Evolutionary conservation across 2,329 filamentous ascomycete genomes (phyloP).

Genomic region (Fusarium sacchari): DNA sequence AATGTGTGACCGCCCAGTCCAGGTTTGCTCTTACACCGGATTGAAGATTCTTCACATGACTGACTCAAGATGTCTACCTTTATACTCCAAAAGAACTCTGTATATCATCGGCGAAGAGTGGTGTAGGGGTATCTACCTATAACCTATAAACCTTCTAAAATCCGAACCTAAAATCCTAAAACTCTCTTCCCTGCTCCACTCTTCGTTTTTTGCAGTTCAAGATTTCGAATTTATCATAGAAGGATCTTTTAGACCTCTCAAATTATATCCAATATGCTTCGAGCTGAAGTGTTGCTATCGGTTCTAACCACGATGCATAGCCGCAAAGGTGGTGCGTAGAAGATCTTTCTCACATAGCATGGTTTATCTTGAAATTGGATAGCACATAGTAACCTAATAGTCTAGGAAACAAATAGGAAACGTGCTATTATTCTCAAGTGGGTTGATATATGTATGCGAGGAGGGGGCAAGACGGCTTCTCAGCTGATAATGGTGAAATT

Average conservation of each 20-base stretch:
- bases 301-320: not conserved
- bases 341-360: not conserved
- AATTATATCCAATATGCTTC: too few species aligned
- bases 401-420: rapidly evolving
- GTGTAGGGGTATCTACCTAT: not conserved
- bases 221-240: not conserved
- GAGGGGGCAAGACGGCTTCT: not conserved
- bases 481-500: not conserved
- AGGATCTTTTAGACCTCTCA: not conserved
- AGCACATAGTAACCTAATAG: rapidly evolving
- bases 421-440: not conserved
- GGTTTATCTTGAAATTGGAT: rapidly evolving
- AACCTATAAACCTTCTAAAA: not conserved
- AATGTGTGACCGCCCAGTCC: too few species aligned
- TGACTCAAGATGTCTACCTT: rapidly evolving
- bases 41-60: not conserved
- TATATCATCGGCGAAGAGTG: not conserved
- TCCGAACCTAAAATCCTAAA: not conserved
- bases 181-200: not conserved
- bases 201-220: not conserved
- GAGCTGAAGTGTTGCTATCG: not conserved
- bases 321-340: too few species aligned
- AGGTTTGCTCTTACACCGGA: not conserved
- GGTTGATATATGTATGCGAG: not conserved
- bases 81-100: not conserved